Base-by-base conservation (phyloP, 257 asterid genomes). In the Phtheirospermum japonicum region DNA sequence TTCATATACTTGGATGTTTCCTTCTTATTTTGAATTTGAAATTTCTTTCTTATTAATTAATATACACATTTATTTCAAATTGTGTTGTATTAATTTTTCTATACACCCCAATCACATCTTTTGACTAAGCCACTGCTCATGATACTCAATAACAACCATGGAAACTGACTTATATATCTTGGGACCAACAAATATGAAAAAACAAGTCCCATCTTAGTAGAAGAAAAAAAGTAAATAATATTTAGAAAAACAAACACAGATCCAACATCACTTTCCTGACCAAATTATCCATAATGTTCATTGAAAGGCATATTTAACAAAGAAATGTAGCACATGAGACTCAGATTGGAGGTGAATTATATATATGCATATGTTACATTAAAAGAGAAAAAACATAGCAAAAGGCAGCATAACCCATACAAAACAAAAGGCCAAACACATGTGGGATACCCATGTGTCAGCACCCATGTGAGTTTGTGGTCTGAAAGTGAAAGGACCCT, bases 401-500 rank as follows among this genome's bases (percentile, higher is more conserved):
- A 34, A 66, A 67, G 65, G 80, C 74, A n/a, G n/a, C n/a, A n/a
- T n/a, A n/a, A 71, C 77, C 63, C 68, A 76, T 46, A 56, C 19
- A 46, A 63, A 67, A 69, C 66, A 42, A 66, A 78, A 67, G 65
- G 80, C 74, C 80, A 78, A 75, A 66, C 66, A 75, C 72, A 71
- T 71, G 76, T 73, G 60, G 68, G 68, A 33, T 52, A 50, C 62
- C 30, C 57, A 14, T 18, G 36, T 63, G 78, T 57, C 76, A 70
- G 73, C 61, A 58, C 59, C 65, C 76, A 65, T 75, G 80, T 75
- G 80, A 70, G 57, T 70, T 37, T 74, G 75, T 65, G 69, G 72
- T 23, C 62, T 65, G 78, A 80, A 74, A 80, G 70, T 74, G 80
- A 74, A 76, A 74, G 63, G 67, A 67, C 73, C 70, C 18, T 19